phyloP scores from a whole-genome alignment of 805 yeast genomes.

The Nakazawaea siamensis region DNA sequence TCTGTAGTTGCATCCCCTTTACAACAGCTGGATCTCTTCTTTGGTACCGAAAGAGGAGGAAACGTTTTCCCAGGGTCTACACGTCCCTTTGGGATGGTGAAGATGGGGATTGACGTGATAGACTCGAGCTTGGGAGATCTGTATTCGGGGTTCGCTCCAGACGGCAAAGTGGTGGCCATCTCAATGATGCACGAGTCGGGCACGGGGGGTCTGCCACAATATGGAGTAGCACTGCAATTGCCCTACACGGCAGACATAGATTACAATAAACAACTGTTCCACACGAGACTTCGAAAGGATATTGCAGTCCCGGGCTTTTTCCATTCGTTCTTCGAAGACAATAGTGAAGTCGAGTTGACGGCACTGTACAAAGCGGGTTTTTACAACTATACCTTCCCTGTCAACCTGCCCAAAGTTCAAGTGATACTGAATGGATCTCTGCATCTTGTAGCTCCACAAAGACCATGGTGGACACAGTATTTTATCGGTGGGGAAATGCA shows the following conservation, averaged over 20 bases:
- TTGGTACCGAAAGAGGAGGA: slow-evolving; percentile 26
- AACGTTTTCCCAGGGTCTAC: slow-evolving; percentile 28
- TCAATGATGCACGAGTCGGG: slow-evolving; percentile 32
- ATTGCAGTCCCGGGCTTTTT: slow-evolving; percentile 20
- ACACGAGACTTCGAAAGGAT: slow-evolving; percentile 15
- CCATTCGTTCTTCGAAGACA: slow-evolving; percentile 15
- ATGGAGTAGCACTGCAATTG: slow-evolving; percentile 25
- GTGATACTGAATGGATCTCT: slow-evolving; percentile 23
- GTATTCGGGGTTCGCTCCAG: slow-evolving; percentile 25
- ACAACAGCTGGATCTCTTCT: slow-evolving; percentile 26
- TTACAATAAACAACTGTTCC: slow-evolving; percentile 9
- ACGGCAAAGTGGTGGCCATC: slow-evolving; percentile 23
- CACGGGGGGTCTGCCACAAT: slow-evolving; percentile 29
- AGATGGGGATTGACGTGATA: slow-evolving; percentile 25
- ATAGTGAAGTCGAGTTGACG: slow-evolving; percentile 20
- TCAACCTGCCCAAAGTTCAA: slow-evolving; percentile 8
- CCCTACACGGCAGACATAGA: slow-evolving; percentile 18
- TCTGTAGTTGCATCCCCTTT: too few species aligned
- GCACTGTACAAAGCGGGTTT: slow-evolving; percentile 21
- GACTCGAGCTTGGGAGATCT: slow-evolving; percentile 20
- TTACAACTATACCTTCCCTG: slow-evolving; percentile 19
- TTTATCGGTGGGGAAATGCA: slow-evolving; percentile 19
- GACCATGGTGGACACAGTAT: slow-evolving; percentile 27
- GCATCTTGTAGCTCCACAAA: slow-evolving; percentile 18
- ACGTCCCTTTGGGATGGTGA: slow-evolving; percentile 29